A percentile compares a stretch with the other conserved stretches of the same genome.
Evolutionary conservation across 2,329 filamentous ascomycete genomes (phyloP).

Genomic region (Colletotrichum acutatum): DNA sequence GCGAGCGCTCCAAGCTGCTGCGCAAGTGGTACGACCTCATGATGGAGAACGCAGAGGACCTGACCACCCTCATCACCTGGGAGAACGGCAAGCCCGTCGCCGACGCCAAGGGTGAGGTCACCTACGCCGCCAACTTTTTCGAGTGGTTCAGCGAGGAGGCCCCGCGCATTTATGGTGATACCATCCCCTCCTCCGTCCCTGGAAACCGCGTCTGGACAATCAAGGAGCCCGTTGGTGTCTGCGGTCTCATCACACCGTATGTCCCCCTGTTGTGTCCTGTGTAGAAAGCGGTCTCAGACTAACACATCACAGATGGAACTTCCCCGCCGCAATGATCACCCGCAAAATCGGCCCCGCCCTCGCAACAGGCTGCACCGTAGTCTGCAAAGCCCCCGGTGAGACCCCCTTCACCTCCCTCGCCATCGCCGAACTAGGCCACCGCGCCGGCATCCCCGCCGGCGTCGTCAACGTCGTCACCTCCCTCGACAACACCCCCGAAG

Average conservation of each 20-base stretch:
- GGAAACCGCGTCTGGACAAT: constrained; percentile 82
- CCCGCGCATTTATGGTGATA: constrained; percentile 78
- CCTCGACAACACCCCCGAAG: constrained; percentile 79
- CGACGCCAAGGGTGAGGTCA: constrained; percentile 78
- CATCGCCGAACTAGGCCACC: constrained; percentile 84
- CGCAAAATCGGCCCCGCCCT: constrained; percentile 79
- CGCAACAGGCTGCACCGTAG: constrained; percentile 94
- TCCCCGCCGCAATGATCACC: constrained; percentile 81
- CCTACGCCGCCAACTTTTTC: constrained; percentile 79
- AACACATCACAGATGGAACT: constrained; percentile 74
- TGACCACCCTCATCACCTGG: constrained; percentile 86
- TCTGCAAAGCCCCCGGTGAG: constrained; percentile 90
- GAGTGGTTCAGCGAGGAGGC: constrained; percentile 88
- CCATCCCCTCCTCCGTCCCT: constrained; percentile 75
- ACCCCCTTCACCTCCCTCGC: constrained; percentile 93
- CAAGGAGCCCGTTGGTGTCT: constrained; percentile 87
- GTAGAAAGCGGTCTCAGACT: neutral
- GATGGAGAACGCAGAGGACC: constrained; percentile 80
- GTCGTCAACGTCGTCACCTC: constrained; percentile 92
- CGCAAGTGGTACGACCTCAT: constrained; percentile 86
- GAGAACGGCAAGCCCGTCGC: constrained; percentile 89
- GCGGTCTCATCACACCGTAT: constrained; percentile 81
- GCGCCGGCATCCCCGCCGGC: constrained; percentile 89
- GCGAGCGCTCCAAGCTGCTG: constrained; percentile 79
- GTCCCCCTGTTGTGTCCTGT: constrained; percentile 21